phyloP scores from a whole-genome alignment of 441 rosid species.

The Adansonia grandidieri region DNA sequence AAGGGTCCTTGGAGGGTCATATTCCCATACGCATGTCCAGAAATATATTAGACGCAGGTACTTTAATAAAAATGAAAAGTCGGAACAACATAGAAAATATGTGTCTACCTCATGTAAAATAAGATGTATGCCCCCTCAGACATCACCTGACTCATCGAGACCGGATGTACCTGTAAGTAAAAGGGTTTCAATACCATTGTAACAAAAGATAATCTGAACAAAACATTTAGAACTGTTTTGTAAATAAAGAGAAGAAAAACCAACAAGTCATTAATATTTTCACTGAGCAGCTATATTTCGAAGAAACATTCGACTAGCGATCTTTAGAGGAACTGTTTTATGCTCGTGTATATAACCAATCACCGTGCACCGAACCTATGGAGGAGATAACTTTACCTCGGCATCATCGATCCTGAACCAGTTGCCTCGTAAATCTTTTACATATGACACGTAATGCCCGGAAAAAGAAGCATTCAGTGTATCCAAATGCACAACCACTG shows the following conservation, averaged over 20 bases:
- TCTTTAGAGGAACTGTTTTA: background rate
- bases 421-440: constrained; percentile 69
- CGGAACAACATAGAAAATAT: background rate
- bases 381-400: constrained; percentile 50
- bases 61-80: background rate
- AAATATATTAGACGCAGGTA: too few relatives aligned
- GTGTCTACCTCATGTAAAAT: constrained; percentile 74
- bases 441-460: constrained; percentile 81
- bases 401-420: constrained; percentile 89
- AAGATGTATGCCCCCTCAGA: constrained; percentile 90
- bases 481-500: constrained; percentile 84
- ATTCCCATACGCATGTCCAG: too few relatives aligned
- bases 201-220: background rate
- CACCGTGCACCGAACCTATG: background rate
- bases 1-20: too few relatives aligned
- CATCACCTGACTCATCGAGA: constrained; percentile 80
- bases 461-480: constrained; percentile 81
- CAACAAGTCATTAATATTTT: background rate
- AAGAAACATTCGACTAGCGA: background rate
- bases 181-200: constrained; percentile 12
- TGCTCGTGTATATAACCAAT: background rate
- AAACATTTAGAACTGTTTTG: background rate
- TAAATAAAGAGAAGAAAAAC: background rate
- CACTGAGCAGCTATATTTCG: background rate
- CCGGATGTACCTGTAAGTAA: constrained; percentile 62